Evolutionary conservation across 371 early-diverging fungal genomes (phyloP), one percentile per base, ranked within the genome.

Genomic region (Coemansia sp.): DNA sequence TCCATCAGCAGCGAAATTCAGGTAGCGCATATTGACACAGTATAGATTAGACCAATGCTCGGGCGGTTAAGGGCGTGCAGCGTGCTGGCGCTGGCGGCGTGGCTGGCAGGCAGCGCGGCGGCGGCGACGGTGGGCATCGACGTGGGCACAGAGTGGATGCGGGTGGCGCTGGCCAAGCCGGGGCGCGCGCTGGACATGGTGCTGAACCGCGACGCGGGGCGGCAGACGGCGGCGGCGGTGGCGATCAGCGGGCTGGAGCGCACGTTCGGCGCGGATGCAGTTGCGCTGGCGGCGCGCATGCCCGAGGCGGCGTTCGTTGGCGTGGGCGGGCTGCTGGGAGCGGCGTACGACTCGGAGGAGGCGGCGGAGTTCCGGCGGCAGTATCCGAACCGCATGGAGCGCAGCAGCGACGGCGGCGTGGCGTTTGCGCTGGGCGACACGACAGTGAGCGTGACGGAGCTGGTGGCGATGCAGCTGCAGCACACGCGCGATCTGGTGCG

Each of bases 121-220:
- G 70, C 79, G 1, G 79, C 79, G 13, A 94, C 97, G 43, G 88
- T 97, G 77, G 93, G 95, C 13, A 92, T 98, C 73, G 99, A 98
- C 78, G 93, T 89, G 74, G 99, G 99, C 56, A 88, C 92, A 0
- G 94, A 96, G 60, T 96, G 95, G 94, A 90, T 95, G 79, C 96
- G 96, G 67, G 90, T 95, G 30, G 92, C 92, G 6, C 80, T 97
- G 54, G 93, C 95, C 66, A 93, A 93, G 67, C 89, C 95, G 9
- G 94, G 95, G 13, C 88, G 88, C 26, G 90, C 93, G 13, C 80
- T 96, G 31, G 97, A 97, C 65, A 85, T 96, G 55, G 97, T 95
- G 8, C 87, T 98, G 56, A 97, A 96, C 79, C 82, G 90, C 59
- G 98, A 96, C 64, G 94, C 95, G 30, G 95, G 96, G 75, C 84